Conservation (phyloP, 2,329 filamentous ascomycete genomes). For the Stagonosporopsis vannaccii region DNA sequence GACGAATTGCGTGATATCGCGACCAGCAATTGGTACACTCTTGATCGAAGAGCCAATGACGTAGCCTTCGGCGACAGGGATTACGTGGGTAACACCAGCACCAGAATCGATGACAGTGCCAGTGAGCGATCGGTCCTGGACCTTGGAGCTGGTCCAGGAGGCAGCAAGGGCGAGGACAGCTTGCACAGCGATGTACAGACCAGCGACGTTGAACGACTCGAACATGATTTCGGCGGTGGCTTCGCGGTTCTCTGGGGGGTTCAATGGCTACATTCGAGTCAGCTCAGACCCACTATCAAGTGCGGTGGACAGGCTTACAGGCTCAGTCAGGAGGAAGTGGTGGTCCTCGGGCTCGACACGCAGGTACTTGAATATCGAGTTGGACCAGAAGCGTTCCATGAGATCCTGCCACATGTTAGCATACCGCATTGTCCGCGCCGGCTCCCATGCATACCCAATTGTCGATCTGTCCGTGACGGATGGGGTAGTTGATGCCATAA, state of each 20-base stretch:
- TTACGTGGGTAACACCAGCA: constrained; percentile 98
- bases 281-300: constrained; percentile 3
- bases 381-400: constrained; percentile 99
- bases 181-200: constrained; percentile 98
- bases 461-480: constrained; percentile 97
- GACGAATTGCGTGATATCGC: constrained; percentile 98
- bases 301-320: constrained; percentile 64
- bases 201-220: constrained; percentile 99
- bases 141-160: constrained; percentile 98
- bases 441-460: constrained; percentile 76
- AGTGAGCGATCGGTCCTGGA: constrained; percentile 92
- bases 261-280: constrained; percentile 75
- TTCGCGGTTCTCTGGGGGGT: constrained; percentile 97
- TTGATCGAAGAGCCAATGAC: constrained; percentile 99
- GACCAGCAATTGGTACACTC: constrained; percentile 95
- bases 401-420: constrained; percentile 71
- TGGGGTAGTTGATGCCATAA: constrained; percentile 96
- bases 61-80: constrained; percentile 97
- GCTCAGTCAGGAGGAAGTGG: constrained; percentile 97
- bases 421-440: not conserved
- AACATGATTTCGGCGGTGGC: constrained; percentile 99
- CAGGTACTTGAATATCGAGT: constrained; percentile 99
- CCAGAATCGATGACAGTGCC: constrained; percentile 98
- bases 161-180: constrained; percentile 95
- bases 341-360: constrained; percentile 98